These are phyloP conservation scores for Tulasnella sp. DNA, from an alignment of 768 basidiomycete genomes.

Conservation along the genomic window DNA sequence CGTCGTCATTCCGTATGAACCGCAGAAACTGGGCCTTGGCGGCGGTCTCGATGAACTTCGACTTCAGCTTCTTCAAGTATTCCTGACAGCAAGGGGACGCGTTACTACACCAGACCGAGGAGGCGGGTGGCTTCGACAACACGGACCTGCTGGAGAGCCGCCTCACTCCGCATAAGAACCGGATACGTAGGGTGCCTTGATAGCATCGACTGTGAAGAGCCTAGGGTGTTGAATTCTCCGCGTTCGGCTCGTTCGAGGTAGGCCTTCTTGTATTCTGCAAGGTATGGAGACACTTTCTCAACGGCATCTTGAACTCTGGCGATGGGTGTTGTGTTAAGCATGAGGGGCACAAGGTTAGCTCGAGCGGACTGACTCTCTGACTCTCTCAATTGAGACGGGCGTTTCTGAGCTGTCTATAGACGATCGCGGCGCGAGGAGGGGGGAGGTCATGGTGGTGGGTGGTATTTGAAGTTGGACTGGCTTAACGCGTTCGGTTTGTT, in stretches of 20 bases:
- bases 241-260: constrained; percentile 9
- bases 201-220: constrained; percentile 10
- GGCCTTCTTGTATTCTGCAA: constrained; percentile 2
- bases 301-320: constrained; percentile 7
- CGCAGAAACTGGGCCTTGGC: constrained; percentile 9
- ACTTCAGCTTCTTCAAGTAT: constrained; percentile 13
- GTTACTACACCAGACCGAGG: background rate
- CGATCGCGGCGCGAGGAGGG: background rate
- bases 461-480: background rate
- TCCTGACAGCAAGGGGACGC: background rate
- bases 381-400: background rate
- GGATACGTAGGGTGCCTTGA: constrained; percentile 10
- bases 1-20: constrained; percentile 5
- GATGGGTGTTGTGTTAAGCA: background rate
- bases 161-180: background rate
- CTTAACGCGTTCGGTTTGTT: background rate
- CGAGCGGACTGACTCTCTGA: background rate
- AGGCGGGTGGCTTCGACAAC: background rate
- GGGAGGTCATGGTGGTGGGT: background rate
- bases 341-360: background rate
- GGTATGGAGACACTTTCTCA: background rate
- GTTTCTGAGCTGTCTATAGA: background rate
- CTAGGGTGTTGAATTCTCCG: constrained; percentile 5
- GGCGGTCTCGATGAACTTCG: constrained; percentile 10
- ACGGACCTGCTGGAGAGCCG: constrained; percentile 6